Evolutionary conservation across 2,329 filamentous ascomycete genomes (phyloP).

Genomic region (Emergomyces pasteurianus): DNA sequence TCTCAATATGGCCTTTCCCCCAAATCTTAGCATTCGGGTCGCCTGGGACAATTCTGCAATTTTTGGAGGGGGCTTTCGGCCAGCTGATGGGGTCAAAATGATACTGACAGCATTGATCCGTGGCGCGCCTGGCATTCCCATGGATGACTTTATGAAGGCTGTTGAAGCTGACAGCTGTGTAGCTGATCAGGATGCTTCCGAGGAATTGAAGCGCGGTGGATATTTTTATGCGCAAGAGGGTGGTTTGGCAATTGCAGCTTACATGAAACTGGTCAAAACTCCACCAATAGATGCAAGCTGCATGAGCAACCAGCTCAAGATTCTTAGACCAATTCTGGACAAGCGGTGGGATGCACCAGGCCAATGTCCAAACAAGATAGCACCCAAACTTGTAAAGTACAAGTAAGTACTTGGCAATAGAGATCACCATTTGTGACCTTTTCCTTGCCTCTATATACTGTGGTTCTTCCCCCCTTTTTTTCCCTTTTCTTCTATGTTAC

Average conservation of each 20-base stretch:
- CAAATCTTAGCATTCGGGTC: not conserved
- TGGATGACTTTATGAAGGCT: not conserved
- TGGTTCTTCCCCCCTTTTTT: not conserved
- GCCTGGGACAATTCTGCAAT: not conserved
- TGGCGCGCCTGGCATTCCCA: not conserved
- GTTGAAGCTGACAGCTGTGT: not conserved
- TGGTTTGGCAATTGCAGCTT: not conserved
- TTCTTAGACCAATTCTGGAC: not conserved
- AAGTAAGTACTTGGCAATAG: not conserved
- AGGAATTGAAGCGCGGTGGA: not conserved
- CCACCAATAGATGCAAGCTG: not conserved
- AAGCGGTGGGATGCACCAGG: not conserved
- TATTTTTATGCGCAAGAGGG: not conserved
- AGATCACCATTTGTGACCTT: not conserved
- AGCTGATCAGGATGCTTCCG: not conserved
- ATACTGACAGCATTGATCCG: not conserved
- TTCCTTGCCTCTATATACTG: not conserved
- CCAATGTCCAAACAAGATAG: not conserved
- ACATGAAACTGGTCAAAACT: not conserved
- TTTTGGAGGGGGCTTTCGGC: not conserved
- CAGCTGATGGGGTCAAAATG: not conserved
- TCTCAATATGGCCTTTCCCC: not conserved
- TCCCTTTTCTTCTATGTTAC: not conserved
- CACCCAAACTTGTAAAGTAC: not conserved
- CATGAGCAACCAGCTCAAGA: not conserved